Evolutionary conservation across 257 asterid species (phyloP).

Genomic region (Fraxinus anomala): DNA sequence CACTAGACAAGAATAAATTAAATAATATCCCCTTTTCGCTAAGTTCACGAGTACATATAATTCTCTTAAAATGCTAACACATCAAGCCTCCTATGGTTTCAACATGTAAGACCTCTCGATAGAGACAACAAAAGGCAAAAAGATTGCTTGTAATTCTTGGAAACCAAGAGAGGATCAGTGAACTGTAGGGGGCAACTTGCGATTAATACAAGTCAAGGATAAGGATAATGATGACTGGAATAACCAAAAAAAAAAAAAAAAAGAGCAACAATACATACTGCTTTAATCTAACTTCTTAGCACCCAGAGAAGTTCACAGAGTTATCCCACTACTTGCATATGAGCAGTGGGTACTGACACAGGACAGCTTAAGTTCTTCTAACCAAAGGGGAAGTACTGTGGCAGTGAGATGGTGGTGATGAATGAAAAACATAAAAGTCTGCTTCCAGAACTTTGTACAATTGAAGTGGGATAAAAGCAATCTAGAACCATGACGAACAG

Average conservation of each 20-base stretch:
- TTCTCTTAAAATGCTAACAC: slow-evolving; percentile 3
- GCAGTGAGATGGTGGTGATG: not conserved
- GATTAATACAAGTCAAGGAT: slow-evolving; percentile 14
- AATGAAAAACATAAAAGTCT: not conserved
- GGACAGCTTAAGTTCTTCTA: not conserved
- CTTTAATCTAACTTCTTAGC: not conserved
- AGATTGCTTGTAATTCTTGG: not conserved
- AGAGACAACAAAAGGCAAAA: not conserved
- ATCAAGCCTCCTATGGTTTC: slow-evolving; percentile 1
- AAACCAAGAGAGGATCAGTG: slow-evolving; percentile 2
- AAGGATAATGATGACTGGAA: slow-evolving; percentile 1
- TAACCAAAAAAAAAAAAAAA: not conserved
- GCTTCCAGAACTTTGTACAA: not conserved
- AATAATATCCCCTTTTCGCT: slow-evolving; percentile 6
- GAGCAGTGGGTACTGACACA: not conserved
- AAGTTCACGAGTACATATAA: slow-evolving; percentile 7
- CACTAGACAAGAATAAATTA: slow-evolving; percentile 11
- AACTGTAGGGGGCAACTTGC: not conserved
- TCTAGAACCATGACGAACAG: not conserved
- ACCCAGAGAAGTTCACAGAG: not conserved
- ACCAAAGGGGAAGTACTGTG: not conserved
- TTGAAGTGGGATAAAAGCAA: not conserved
- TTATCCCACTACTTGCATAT: slow-evolving; percentile 3
- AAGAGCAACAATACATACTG: slow-evolving; percentile 11
- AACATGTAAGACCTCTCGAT: slow-evolving; percentile 16